phyloP scores from a whole-genome alignment of 2,329 filamentous ascomycete genomes.

The Clathrospora elynae region DNA sequence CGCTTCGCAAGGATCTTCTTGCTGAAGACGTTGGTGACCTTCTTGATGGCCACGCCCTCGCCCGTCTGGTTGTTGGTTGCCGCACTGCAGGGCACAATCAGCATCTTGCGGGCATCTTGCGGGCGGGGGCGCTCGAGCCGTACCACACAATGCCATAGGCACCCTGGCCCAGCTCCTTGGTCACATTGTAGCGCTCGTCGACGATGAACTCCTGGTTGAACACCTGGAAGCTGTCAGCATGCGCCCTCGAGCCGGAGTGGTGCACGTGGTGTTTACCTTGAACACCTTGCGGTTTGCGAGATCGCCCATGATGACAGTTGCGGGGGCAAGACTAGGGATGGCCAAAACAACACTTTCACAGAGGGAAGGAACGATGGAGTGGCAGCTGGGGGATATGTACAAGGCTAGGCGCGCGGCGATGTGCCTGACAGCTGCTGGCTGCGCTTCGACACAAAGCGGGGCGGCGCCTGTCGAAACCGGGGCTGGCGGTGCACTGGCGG shows the following conservation, averaged over 20 bases:
- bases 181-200: slow-evolving; percentile 97
- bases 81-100: slow-evolving; percentile 64
- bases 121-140: slow-evolving; percentile 30
- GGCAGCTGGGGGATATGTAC: slow-evolving; percentile 30
- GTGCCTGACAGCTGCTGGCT: slow-evolving; percentile 24
- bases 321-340: slow-evolving; percentile 6
- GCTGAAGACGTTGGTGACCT: slow-evolving; percentile 99
- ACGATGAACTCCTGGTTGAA: slow-evolving; percentile 99
- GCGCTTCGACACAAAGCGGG: slow-evolving; percentile 22
- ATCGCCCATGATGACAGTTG: slow-evolving; percentile 58
- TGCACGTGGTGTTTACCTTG: slow-evolving; percentile 23
- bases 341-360: slow-evolving; percentile 55
- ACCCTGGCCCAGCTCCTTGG: slow-evolving; percentile 96
- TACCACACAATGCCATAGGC: slow-evolving; percentile 99
- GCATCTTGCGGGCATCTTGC: slow-evolving; percentile 9
- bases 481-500: slow-evolving; percentile 16
- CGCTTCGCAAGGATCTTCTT: slow-evolving; percentile 99
- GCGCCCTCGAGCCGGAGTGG: neutral
- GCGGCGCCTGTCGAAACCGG: slow-evolving; percentile 28
- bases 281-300: slow-evolving; percentile 71
- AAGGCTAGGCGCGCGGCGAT: slow-evolving; percentile 38
- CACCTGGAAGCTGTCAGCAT: slow-evolving; percentile 50
- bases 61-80: slow-evolving; percentile 88
- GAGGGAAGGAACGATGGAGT: slow-evolving; percentile 4
- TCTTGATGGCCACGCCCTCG: slow-evolving; percentile 98